Conservation (phyloP, 495 filamentous ascomycete genomes). For the Aspergillus taichungensis region DNA sequence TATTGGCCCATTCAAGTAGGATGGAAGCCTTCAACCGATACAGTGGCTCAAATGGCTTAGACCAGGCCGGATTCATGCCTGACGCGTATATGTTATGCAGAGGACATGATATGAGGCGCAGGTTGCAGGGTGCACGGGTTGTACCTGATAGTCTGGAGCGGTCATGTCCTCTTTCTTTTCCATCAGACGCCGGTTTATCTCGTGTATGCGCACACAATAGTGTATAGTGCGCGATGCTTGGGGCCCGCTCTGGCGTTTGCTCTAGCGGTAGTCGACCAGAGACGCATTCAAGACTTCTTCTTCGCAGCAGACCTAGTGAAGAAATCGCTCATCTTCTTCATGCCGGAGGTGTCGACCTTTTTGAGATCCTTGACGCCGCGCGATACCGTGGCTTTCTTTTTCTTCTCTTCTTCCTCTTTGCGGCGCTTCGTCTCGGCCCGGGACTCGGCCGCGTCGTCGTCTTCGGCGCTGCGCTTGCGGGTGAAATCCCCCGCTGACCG, state of each 20-base stretch:
- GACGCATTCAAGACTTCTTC: slow-evolving; percentile 24
- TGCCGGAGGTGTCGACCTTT: slow-evolving; percentile 82
- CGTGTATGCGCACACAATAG: too few relatives aligned
- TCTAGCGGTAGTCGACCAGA: background rate
- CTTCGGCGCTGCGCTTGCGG: slow-evolving; percentile 58
- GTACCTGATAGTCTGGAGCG: too few relatives aligned
- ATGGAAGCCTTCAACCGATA: too few relatives aligned
- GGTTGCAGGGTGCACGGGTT: too few relatives aligned
- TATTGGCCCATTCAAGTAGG: too few relatives aligned
- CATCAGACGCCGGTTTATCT: too few relatives aligned
- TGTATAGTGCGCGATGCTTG: too few relatives aligned
- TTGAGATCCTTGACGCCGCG: slow-evolving; percentile 66
- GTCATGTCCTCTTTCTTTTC: too few relatives aligned
- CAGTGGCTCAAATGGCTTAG: too few relatives aligned
- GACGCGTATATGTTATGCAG: too few relatives aligned
- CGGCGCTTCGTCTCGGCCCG: slow-evolving; percentile 53
- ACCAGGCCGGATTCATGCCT: too few relatives aligned
- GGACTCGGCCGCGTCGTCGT: slow-evolving; percentile 52
- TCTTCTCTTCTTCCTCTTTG: slow-evolving; percentile 68
- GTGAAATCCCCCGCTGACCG: slow-evolving; percentile 63
- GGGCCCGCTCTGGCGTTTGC: background rate
- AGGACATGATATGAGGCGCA: too few relatives aligned
- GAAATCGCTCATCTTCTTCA: slow-evolving; percentile 96
- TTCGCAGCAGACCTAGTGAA: slow-evolving; percentile 60
- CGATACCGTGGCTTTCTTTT: slow-evolving; percentile 62